Evolutionary conservation across 345 rosid genomes (phyloP).

Genomic region (Nasturtium officinale): DNA sequence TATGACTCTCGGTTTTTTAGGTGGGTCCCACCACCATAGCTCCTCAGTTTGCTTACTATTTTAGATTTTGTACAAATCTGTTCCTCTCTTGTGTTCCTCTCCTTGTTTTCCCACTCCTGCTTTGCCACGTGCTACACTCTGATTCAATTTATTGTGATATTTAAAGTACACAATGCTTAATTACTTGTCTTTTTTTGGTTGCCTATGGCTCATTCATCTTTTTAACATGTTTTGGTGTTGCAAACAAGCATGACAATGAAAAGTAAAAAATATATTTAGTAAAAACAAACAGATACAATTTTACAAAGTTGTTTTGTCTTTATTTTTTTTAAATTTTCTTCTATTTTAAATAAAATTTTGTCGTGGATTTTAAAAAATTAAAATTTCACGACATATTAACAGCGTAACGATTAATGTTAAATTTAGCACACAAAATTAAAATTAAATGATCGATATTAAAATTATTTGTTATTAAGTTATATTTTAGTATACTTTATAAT

Average conservation of each 20-base stretch:
- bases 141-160: slow-evolving; percentile 2
- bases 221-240: not conserved
- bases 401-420: too few relatives aligned
- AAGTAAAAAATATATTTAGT: too few relatives aligned
- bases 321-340: too few relatives aligned
- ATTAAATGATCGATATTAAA: too few relatives aligned
- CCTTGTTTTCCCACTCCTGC: slow-evolving; percentile 30
- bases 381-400: too few relatives aligned
- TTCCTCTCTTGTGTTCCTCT: slow-evolving; percentile 41
- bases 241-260: slow-evolving; percentile 8
- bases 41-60: slow-evolving; percentile 40
- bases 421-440: too few relatives aligned
- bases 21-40: slow-evolving; percentile 36
- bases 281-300: too few relatives aligned
- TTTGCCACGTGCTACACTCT: slow-evolving; percentile 33
- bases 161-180: slow-evolving; percentile 17
- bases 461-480: too few relatives aligned
- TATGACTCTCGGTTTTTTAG: slow-evolving; percentile 9
- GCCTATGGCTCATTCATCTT: not conserved
- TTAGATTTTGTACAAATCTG: slow-evolving; percentile 46
- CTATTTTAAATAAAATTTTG: too few relatives aligned
- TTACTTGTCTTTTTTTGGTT: not conserved
- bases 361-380: too few relatives aligned
- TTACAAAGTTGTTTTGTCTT: too few relatives aligned
- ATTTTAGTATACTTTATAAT: too few relatives aligned